A percentile compares a stretch with the other conserved stretches of the same genome.
Conservation (phyloP, 306 rosid species). For the Herpetospermum pedunculosum region DNA sequence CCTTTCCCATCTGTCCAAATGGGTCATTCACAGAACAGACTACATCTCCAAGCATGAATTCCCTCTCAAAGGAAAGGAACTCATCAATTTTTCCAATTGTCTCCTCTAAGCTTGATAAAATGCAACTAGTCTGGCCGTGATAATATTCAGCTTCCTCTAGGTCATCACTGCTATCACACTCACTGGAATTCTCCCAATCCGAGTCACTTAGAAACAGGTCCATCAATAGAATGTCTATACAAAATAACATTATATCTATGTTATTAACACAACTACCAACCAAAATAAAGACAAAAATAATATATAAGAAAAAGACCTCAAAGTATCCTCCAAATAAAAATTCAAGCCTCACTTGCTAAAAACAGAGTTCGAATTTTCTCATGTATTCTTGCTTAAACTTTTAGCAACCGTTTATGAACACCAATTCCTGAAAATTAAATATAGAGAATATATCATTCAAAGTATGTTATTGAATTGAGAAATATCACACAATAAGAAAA, state of each 20-base stretch:
- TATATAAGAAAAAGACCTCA: constrained; percentile 5
- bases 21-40: constrained; percentile 54
- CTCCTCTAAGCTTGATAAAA: constrained; percentile 81
- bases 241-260: constrained; percentile 4
- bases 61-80: constrained; percentile 77
- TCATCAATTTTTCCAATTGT: constrained; percentile 87
- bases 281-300: constrained; percentile 9
- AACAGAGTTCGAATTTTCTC: neutral
- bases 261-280: constrained; percentile 1
- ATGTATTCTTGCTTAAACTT: neutral
- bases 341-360: constrained; percentile 1
- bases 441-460: neutral
- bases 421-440: neutral
- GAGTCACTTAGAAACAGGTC: constrained; percentile 49
- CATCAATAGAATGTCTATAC: constrained; percentile 48
- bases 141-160: constrained; percentile 61
- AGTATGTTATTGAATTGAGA: neutral
- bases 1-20: constrained; percentile 84
- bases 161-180: constrained; percentile 65
- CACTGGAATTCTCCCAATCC: constrained; percentile 77
- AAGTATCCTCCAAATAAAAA: neutral
- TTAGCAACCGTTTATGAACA: neutral
- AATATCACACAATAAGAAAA: neutral
- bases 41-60: constrained; percentile 68
- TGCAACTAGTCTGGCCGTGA: constrained; percentile 73